Evolutionary conservation across 2,329 filamentous ascomycete genomes (phyloP), one percentile per base, ranked within the genome.

Genomic region (Hysterium pulicare): DNA sequence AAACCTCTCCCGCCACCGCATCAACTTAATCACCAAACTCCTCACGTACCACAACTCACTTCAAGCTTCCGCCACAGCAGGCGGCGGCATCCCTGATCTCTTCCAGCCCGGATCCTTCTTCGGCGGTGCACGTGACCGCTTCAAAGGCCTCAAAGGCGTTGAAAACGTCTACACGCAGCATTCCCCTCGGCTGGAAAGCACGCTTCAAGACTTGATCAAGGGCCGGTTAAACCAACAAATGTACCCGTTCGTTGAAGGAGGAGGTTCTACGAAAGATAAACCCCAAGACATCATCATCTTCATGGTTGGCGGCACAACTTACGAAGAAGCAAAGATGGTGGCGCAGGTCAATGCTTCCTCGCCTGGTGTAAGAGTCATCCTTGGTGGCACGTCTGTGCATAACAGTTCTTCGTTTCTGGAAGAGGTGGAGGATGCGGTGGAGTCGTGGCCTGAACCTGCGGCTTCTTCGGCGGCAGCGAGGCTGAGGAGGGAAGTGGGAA

Each of bases 131-230:
- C 79, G 89, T 30, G 88, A 85, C 58, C 83, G 90, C 4, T 90
- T 98, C 67, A 95, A 95, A 60, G 93, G 93, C 0, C 76, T 98
- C 11, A 96, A 97, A 61, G 93, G 93, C 2, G 93, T 98, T 1
- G 94, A 98, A 66, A 98, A 98, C 57, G 93, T 98, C 21, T 98
- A 98, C 66, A 98, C 93, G 0, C 94, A 98, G 65, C 93, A 98
- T 66, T 94, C 89, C 5, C 90, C 94, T 0, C 78, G 89, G 17
- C 69, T 98, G 13, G 90, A 96, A 65, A 79, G 80, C 19, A 97
- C 90, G 0, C 71, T 98, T 15, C 91, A 96, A 62, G 91, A 91
- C 55, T 74, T 98, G 39, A 90, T 97, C 71, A 96, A 95, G 62
- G 94, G 93, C 0, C 82, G 87, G 22, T 70, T 98, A 45, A 86